These are phyloP conservation scores for Xylaria sp. DNA, from an alignment of 2,329 filamentous ascomycete species.

Conservation along the genomic window DNA sequence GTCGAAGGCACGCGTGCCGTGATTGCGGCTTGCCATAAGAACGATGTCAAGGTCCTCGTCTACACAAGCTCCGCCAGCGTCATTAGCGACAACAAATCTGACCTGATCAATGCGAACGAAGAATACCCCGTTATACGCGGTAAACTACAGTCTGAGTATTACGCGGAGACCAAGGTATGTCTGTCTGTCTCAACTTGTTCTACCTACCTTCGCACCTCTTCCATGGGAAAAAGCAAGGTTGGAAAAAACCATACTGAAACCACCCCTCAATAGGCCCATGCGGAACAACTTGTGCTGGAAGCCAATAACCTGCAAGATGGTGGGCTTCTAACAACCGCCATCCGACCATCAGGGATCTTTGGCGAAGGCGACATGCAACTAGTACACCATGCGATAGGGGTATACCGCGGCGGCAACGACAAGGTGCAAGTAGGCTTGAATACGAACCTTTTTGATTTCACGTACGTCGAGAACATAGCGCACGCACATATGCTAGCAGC, in stretches of 20 bases:
- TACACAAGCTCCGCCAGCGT: constrained; percentile 92
- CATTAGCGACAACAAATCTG: constrained; percentile 78
- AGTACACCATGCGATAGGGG: constrained; percentile 74
- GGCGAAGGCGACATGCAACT: constrained; percentile 85
- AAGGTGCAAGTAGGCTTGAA: constrained; percentile 79
- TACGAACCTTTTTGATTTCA: constrained; percentile 68
- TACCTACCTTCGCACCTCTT: not conserved
- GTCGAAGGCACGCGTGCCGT: constrained; percentile 83
- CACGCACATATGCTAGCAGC: constrained; percentile 86
- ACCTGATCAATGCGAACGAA: constrained; percentile 87
- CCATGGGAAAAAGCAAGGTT: not conserved
- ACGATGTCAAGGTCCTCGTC: constrained; percentile 79
- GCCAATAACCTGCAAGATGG: constrained; percentile 66
- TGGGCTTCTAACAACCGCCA: constrained; percentile 74
- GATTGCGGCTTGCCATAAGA: constrained; percentile 72
- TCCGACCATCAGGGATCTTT: constrained; percentile 89
- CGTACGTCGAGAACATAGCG: constrained; percentile 67
- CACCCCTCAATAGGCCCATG: constrained; percentile 62
- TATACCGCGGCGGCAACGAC: constrained; percentile 71
- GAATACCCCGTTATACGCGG: constrained; percentile 77
- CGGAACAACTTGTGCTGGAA: constrained; percentile 79
- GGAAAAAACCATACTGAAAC: constrained; percentile 22
- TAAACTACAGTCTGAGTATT: constrained; percentile 75
- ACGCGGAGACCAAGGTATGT: constrained; percentile 85
- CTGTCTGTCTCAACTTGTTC: not conserved